phyloP scores from a whole-genome alignment of 495 filamentous ascomycete genomes.

The Hamigera avellanea region DNA sequence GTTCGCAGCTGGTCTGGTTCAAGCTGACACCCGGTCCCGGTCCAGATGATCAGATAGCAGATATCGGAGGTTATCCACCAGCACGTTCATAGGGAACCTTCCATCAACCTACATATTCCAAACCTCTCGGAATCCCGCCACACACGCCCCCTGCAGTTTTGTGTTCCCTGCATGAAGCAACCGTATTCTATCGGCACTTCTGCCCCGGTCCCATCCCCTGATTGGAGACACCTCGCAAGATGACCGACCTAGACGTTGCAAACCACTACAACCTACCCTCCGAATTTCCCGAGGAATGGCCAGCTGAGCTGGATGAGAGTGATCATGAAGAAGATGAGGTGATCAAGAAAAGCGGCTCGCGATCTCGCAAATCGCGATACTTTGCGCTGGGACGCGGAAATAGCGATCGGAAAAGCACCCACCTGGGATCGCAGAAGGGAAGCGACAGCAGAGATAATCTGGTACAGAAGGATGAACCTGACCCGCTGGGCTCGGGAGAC shows the following conservation, averaged over 20 bases:
- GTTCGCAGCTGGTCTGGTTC: background rate
- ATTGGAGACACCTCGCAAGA: slow-evolving; percentile 7
- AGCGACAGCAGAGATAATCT: slow-evolving; percentile 59
- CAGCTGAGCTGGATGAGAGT: slow-evolving; percentile 62
- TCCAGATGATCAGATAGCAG: too few species aligned
- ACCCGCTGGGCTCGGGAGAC: slow-evolving; percentile 69
- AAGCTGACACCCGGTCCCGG: too few species aligned
- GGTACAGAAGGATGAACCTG: slow-evolving; percentile 80
- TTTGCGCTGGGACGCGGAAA: slow-evolving; percentile 68
- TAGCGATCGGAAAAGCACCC: slow-evolving; percentile 50
- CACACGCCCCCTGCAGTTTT: slow-evolving; percentile 14
- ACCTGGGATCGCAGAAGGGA: slow-evolving; percentile 58
- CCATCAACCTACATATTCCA: too few species aligned
- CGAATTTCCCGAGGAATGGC: slow-evolving; percentile 77
- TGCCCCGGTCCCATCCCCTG: background rate
- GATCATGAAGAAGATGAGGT: slow-evolving; percentile 58
- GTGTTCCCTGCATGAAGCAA: slow-evolving; percentile 8
- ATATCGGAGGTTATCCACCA: too few species aligned
- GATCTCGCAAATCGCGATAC: slow-evolving; percentile 65
- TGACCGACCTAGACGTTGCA: slow-evolving; percentile 63
- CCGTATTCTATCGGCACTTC: too few species aligned
- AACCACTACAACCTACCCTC: slow-evolving; percentile 82
- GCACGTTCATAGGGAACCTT: too few species aligned
- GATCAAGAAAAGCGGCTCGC: slow-evolving; percentile 33
- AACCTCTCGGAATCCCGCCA: too few species aligned